Conservation (phyloP, 2,329 filamentous ascomycete species). For the Teratosphaeria gauchensis region DNA sequence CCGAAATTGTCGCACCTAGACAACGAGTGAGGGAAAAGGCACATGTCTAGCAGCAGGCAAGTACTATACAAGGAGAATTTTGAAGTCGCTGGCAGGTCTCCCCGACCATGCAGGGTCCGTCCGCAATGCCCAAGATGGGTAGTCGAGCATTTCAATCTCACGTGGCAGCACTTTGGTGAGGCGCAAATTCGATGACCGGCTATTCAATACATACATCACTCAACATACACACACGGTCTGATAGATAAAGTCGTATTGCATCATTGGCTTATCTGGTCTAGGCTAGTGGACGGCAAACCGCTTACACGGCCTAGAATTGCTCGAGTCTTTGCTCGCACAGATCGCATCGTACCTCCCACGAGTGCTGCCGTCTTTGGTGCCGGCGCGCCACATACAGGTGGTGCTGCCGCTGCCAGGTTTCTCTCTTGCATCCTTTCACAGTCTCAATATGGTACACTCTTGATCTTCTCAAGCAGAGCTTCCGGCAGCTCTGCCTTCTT, state of each 20-base stretch:
- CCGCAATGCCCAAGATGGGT: too few relatives aligned
- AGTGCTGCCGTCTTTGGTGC: background rate
- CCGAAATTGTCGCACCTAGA: background rate
- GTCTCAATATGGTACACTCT: slow-evolving; percentile 55
- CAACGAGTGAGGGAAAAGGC: background rate
- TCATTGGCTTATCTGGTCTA: background rate
- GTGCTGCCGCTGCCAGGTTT: background rate
- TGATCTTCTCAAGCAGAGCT: slow-evolving; percentile 54
- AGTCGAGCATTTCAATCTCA: too few relatives aligned
- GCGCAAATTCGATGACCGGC: too few relatives aligned
- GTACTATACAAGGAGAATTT: too few relatives aligned
- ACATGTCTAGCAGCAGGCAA: background rate
- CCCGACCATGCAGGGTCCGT: too few relatives aligned
- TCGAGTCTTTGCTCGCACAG: background rate
- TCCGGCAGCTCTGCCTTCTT: slow-evolving; percentile 66
- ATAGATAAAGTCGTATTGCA: background rate
- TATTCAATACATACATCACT: too few relatives aligned
- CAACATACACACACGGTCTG: too few relatives aligned
- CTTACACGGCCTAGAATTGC: background rate
- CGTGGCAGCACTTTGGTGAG: too few relatives aligned
- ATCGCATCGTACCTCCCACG: background rate
- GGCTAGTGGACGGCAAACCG: background rate
- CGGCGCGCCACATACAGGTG: background rate
- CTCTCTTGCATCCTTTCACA: background rate
- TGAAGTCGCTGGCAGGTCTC: too few relatives aligned